phyloP scores from a whole-genome alignment of 148 eudicot genomes.

The Cornus suecica region DNA sequence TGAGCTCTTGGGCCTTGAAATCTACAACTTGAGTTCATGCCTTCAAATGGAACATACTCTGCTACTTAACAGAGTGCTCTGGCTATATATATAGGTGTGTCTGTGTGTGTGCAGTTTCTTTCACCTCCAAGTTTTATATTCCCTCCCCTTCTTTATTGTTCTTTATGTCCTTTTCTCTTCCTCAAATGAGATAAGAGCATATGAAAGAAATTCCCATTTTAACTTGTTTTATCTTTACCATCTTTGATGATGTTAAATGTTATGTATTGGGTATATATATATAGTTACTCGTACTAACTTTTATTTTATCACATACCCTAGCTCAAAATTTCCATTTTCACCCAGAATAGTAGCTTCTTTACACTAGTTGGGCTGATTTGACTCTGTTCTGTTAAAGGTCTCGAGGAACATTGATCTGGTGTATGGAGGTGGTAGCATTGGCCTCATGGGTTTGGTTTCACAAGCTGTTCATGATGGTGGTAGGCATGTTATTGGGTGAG shows the following conservation, averaged over 20 bases:
- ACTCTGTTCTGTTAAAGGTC: slow-evolving; percentile 45
- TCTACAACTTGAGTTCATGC: background rate
- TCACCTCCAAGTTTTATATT: background rate
- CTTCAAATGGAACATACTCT: slow-evolving; percentile 12
- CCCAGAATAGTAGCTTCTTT: background rate
- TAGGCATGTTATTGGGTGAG: slow-evolving; percentile 93
- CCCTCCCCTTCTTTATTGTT: background rate
- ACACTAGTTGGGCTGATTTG: slow-evolving; percentile 7
- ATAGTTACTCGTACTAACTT: no score
- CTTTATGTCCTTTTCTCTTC: background rate
- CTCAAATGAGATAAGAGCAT: background rate
- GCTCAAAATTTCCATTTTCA: background rate
- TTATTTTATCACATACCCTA: background rate
- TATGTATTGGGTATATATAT: background rate
- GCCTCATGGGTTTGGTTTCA: slow-evolving; percentile 94
- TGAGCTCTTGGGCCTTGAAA: background rate
- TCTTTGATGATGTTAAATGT: background rate
- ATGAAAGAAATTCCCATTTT: background rate
- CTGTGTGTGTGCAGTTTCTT: background rate
- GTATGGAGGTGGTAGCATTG: slow-evolving; percentile 99
- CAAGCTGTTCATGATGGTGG: slow-evolving; percentile 99
- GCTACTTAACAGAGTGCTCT: background rate
- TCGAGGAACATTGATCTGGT: slow-evolving; percentile 94
- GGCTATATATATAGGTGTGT: no score
- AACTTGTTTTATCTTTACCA: background rate